Evolutionary conservation across 495 filamentous ascomycete genomes (phyloP).

Genomic region (Penicillium steckii): DNA sequence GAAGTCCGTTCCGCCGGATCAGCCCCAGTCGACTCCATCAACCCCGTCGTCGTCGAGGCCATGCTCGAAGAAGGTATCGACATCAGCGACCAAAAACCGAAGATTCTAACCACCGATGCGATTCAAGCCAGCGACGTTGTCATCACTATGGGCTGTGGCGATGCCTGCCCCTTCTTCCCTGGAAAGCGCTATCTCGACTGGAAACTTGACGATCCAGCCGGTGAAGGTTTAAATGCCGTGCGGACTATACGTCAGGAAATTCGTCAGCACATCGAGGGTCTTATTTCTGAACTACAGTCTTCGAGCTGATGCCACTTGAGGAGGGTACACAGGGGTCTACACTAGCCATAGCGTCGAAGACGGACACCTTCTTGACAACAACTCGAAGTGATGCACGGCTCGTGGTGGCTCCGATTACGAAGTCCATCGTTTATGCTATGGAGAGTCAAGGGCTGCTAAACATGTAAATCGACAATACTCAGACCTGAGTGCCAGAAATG

Average conservation of each 20-base stretch:
- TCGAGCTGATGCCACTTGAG: background rate
- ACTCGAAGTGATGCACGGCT: too few species aligned
- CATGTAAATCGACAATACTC: too few species aligned
- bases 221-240: conserved; percentile 22
- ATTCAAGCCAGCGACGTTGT: conserved; percentile 27
- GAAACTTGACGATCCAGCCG: conserved; percentile 27
- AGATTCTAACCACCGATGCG: conserved; percentile 25
- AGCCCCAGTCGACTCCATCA: conserved; percentile 26
- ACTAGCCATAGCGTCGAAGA: too few species aligned
- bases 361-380: too few species aligned
- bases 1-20: conserved; percentile 31
- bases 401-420: too few species aligned
- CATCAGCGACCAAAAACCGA: conserved; percentile 22
- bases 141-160: conserved; percentile 32
- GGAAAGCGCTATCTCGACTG: conserved; percentile 31
- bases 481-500: too few species aligned
- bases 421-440: too few species aligned
- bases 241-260: conserved; percentile 21
- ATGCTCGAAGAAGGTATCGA: conserved; percentile 36
- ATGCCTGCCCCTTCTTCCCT: conserved; percentile 27
- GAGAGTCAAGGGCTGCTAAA: too few species aligned
- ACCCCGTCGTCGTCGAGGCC: conserved; percentile 25
- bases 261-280: conserved; percentile 16
- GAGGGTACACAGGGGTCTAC: too few species aligned
- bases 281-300: conserved; percentile 17